These are phyloP conservation scores for Pseudofabraea citricarpa DNA, from an alignment of 2,329 filamentous ascomycete species.

Conservation along the genomic window DNA sequence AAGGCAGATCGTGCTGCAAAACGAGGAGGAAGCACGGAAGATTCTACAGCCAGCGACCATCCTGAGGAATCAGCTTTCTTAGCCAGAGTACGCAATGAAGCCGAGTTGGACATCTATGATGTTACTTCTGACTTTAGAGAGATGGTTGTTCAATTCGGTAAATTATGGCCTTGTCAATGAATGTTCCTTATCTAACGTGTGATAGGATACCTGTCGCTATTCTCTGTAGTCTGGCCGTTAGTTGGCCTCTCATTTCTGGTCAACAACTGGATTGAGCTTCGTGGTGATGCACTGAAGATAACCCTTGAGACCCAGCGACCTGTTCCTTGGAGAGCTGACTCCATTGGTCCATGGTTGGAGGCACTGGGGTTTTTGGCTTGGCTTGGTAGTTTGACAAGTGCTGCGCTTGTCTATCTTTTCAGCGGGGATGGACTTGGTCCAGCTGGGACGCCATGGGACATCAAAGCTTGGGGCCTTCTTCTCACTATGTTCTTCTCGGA, in stretches of 20 bases:
- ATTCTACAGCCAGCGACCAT: conserved; percentile 54
- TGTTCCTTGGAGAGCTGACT: conserved; percentile 84
- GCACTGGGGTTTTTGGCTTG: conserved; percentile 86
- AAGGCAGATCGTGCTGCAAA: conserved; percentile 57
- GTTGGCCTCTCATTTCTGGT: conserved; percentile 82
- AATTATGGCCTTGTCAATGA: conserved; percentile 15
- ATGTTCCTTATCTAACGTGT: conserved; percentile 20
- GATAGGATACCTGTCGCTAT: conserved; percentile 79
- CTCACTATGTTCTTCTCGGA: conserved; percentile 81
- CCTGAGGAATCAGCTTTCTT: conserved; percentile 80
- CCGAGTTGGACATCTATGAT: conserved; percentile 78
- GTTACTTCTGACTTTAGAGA: conserved; percentile 88
- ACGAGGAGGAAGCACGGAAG: conserved; percentile 33
- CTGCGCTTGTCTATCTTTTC: conserved; percentile 88
- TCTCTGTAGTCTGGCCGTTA: conserved; percentile 93
- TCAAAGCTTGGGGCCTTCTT: conserved; percentile 76
- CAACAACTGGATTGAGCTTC: conserved; percentile 95
- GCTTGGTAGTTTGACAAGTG: conserved; percentile 84
- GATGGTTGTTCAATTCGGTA: conserved; percentile 79
- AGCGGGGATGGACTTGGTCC: conserved; percentile 61
- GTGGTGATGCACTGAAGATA: conserved; percentile 92
- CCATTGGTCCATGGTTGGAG: conserved; percentile 89
- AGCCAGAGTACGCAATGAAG: conserved; percentile 74
- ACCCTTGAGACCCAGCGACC: conserved; percentile 84
- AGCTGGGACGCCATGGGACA: conserved; percentile 61